phyloP scores from a whole-genome alignment of 192 early-diverging fungal species.

The Pilobolus umbonatus region DNA sequence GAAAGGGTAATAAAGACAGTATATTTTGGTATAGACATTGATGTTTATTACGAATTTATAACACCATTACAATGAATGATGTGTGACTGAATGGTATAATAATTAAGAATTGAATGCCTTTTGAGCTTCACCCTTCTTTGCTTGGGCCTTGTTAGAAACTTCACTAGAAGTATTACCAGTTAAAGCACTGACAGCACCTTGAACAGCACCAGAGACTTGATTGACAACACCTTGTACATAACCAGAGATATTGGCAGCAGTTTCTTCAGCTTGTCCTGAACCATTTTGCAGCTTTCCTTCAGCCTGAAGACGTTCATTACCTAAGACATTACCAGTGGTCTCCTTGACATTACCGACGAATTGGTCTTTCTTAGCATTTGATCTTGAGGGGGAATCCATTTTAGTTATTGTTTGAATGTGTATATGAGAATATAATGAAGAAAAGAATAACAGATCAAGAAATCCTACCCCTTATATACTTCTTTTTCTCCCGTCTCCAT shows the following conservation, averaged over 20 bases:
- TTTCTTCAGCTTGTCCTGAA: constrained; percentile 20
- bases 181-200: constrained; percentile 21
- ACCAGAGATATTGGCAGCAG: constrained; percentile 20
- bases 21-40: too few relatives aligned
- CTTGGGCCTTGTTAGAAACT: constrained; percentile 12
- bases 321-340: constrained; percentile 31
- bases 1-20: too few relatives aligned
- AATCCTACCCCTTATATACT: too few relatives aligned
- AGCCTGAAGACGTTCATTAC: constrained; percentile 22
- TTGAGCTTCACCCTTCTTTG: constrained; percentile 21
- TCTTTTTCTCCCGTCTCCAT: too few relatives aligned
- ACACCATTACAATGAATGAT: too few relatives aligned
- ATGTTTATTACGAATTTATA: too few relatives aligned
- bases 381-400: constrained; percentile 14
- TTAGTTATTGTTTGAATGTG: not conserved
- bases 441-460: not conserved
- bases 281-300: constrained; percentile 29
- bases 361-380: constrained; percentile 21
- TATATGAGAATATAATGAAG: not conserved
- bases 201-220: constrained; percentile 26
- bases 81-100: not conserved
- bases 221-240: constrained; percentile 26
- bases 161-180: constrained; percentile 14
- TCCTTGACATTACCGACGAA: constrained; percentile 33
- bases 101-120: not conserved